A percentile compares a stretch with the other conserved stretches of the same genome.
phyloP scores from a whole-genome alignment of 2,329 filamentous ascomycete species.

The Talaromyces sp. region DNA sequence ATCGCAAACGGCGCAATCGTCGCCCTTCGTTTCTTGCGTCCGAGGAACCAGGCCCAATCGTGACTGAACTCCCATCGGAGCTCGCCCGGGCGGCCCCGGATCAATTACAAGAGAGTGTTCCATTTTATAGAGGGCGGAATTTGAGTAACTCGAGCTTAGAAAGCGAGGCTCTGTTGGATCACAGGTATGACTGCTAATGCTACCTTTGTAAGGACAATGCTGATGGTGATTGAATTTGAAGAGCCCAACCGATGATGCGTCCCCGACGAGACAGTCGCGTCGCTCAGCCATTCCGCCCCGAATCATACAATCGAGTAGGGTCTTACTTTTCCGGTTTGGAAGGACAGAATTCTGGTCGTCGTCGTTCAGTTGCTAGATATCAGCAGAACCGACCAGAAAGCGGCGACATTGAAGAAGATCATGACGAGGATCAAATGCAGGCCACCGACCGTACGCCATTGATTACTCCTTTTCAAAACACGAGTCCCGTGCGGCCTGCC shows the following conservation, averaged over 20 bases:
- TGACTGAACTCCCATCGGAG: conserved; percentile 19
- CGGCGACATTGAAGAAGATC: conserved; percentile 19
- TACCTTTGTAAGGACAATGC: neutral
- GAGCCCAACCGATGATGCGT: conserved; percentile 56
- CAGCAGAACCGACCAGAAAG: conserved; percentile 1
- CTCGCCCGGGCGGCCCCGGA: conserved; percentile 27
- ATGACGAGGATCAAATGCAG: conserved; percentile 25
- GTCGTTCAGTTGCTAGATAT: conserved; percentile 7
- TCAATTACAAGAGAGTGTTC: conserved; percentile 35
- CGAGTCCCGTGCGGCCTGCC: conserved; percentile 27
- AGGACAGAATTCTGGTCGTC: conserved; percentile 5
- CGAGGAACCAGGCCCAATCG: conserved; percentile 47
- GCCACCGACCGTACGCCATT: conserved; percentile 53
- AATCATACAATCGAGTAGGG: conserved; percentile 10
- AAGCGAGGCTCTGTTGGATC: conserved; percentile 81
- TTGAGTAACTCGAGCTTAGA: conserved; percentile 82
- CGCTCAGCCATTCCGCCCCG: conserved; percentile 35
- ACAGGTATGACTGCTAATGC: conserved; percentile 54
- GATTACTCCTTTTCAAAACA: conserved; percentile 34
- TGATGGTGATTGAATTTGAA: neutral
- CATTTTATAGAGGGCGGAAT: conserved; percentile 57
- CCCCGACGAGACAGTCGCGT: conserved; percentile 55
- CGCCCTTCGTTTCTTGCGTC: conserved; percentile 74
- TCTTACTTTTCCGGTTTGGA: conserved; percentile 9
- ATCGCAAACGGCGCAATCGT: conserved; percentile 73